Percentiles rank a stretch among this genome's conserved stretches.
phyloP scores from a whole-genome alignment of 192 early-diverging fungal genomes.

The Anaeromyces robustus region DNA sequence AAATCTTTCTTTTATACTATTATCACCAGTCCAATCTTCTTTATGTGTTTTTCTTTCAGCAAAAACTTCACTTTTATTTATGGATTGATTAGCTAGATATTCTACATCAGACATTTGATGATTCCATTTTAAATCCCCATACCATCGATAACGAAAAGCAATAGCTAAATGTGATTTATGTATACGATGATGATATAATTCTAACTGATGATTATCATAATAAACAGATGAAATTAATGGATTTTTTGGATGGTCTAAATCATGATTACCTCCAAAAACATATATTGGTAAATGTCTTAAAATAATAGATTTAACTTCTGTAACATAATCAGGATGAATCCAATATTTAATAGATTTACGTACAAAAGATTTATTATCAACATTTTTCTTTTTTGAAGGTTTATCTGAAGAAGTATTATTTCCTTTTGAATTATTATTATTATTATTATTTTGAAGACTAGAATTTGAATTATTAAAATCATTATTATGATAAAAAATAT shows the following conservation, averaged over 20 bases:
- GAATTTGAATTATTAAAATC: not conserved
- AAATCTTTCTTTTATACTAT: constrained; percentile 70
- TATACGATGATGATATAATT: constrained; percentile 72
- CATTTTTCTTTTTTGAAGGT: not conserved
- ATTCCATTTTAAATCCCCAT: not conserved
- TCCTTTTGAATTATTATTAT: too few species aligned
- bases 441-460: not conserved
- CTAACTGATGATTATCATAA: constrained; percentile 78
- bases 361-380: not conserved
- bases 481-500: not conserved
- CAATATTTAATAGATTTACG: not conserved
- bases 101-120: not conserved
- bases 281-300: constrained; percentile 82
- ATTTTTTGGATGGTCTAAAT: constrained; percentile 25
- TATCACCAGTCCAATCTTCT: constrained; percentile 81
- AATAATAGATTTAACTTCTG: constrained; percentile 82
- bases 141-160: constrained; percentile 15
- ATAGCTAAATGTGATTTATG: constrained; percentile 79
- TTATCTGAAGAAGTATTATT: too few species aligned
- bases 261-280: constrained; percentile 49
- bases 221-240: constrained; percentile 87
- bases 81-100: constrained; percentile 54
- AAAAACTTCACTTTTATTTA: constrained; percentile 65
- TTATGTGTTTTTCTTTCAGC: constrained; percentile 95
- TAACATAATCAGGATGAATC: constrained; percentile 55